phyloP scores from a whole-genome alignment of 2,329 filamentous ascomycete genomes.

The Claviceps digitariae region DNA sequence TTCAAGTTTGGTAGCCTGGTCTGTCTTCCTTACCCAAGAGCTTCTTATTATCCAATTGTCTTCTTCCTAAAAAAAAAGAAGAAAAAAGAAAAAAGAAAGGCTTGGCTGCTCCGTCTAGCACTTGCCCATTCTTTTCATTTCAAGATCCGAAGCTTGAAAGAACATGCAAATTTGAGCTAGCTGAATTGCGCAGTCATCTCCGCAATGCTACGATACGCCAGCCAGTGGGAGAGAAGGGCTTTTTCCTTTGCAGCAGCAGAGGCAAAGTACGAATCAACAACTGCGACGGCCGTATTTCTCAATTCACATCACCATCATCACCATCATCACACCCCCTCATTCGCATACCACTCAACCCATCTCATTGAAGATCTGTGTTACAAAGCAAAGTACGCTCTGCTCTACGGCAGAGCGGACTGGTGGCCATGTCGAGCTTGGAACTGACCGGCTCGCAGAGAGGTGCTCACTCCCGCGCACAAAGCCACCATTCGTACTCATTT shows the following conservation, averaged over 20 bases:
- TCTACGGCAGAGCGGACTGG: background rate
- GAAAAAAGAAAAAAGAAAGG: too few species aligned
- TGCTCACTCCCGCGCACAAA: constrained; percentile 13
- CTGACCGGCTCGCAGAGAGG: constrained; percentile 20
- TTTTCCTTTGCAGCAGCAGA: background rate
- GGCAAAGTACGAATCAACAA: background rate
- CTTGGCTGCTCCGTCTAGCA: background rate
- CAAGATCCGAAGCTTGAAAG: background rate
- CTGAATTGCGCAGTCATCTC: background rate
- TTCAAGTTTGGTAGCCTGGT: background rate
- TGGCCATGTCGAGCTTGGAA: constrained; percentile 12
- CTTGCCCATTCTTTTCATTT: background rate
- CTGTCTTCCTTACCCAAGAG: background rate
- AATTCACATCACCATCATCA: background rate
- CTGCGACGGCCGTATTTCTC: background rate
- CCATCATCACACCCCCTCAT: background rate
- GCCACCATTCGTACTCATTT: constrained; percentile 23
- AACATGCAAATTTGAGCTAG: background rate
- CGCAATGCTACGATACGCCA: background rate
- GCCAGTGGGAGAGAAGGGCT: background rate
- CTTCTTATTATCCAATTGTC: background rate
- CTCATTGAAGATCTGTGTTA: background rate
- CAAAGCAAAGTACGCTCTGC: background rate
- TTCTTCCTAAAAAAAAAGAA: too few species aligned
- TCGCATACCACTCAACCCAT: background rate